phyloP scores from a whole-genome alignment of 805 yeast genomes.

The Komagataella pastoris region DNA sequence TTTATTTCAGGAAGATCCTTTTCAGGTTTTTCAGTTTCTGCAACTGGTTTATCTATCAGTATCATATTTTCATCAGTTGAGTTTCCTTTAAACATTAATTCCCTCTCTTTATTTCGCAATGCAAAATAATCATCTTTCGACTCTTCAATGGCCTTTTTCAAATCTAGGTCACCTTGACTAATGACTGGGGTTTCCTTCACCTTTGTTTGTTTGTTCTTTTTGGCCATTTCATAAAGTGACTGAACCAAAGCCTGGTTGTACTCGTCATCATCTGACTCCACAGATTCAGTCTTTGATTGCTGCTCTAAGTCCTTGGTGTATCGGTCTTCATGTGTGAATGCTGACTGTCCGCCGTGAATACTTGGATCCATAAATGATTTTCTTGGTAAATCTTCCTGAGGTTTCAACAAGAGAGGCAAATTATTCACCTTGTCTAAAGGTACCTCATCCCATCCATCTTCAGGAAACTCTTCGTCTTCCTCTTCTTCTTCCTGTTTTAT shows the following conservation, averaged over 20 bases:
- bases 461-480: conserved; percentile 27
- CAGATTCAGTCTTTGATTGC: neutral
- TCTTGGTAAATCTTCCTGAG: neutral
- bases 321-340: neutral
- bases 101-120: conserved; percentile 15
- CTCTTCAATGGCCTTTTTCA: conserved; percentile 31
- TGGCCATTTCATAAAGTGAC: conserved; percentile 18
- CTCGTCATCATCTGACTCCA: conserved; percentile 7
- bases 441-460: conserved; percentile 65
- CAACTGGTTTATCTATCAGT: conserved; percentile 10
- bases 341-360: neutral
- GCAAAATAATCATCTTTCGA: conserved; percentile 28
- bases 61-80: conserved; percentile 10
- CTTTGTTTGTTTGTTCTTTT: conserved; percentile 8
- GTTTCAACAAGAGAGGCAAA: neutral
- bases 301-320: neutral
- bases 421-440: conserved; percentile 22
- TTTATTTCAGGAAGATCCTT: neutral
- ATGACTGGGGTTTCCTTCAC: neutral
- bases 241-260: conserved; percentile 14
- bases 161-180: conserved; percentile 9
- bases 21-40: neutral
- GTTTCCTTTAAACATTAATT: conserved; percentile 3
- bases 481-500: conserved; percentile 2
- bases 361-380: conserved; percentile 1